Base-by-base conservation (phyloP, 257 asterid species). In the Thymus mandschuricus region DNA sequence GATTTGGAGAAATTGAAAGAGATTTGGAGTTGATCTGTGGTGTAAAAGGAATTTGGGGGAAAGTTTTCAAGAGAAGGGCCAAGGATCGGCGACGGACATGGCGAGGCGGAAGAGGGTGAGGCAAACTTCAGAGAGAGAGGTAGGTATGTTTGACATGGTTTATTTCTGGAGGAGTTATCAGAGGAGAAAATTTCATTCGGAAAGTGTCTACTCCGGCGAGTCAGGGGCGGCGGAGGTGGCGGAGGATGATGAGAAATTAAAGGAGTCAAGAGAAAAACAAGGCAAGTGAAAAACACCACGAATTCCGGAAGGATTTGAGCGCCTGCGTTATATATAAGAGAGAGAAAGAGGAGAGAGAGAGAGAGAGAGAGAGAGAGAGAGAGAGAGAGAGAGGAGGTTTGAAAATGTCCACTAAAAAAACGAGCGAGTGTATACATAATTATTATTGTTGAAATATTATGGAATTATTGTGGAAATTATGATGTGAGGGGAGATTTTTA, bases 51-150 rank as follows among this genome's bases (percentile, higher is more conserved):
- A 21, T 41, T 54, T 69, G 50, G 4, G 35, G 35, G 45, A 21
- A 43, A 66, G 31, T 68, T 44, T 54, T 35, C 35, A 81, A 21
- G 97, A 84, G 80, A 86, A 86, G 13, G 97, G 97, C 97, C 96
- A 92, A 63, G 91, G 98, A 68, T 89, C 86, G 56, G 89, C 89
- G 21, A 70, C 34, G 84, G 92, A 88, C 86, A 92, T 89, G 78
- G 87, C 81, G 45, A 86, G 79, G 1, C 91, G 91, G 80, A 81
- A 84, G 15, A 83, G 87, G 58, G 92, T 62, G 60, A 84, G 83
- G 28, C 87, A 86, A 43, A 79, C 44, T 64, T 85, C 86, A 30
- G 96, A 83, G 28, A 85, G 87, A 64, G 89, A 83, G 10, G 82
- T 51, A 6, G 89, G 89, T 56, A 80, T 71, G 48, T 82, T 84